Evolutionary conservation across 2,329 filamentous ascomycete genomes (phyloP), one percentile per base, ranked within the genome.

Genomic region (Beauveria brongniartii): DNA sequence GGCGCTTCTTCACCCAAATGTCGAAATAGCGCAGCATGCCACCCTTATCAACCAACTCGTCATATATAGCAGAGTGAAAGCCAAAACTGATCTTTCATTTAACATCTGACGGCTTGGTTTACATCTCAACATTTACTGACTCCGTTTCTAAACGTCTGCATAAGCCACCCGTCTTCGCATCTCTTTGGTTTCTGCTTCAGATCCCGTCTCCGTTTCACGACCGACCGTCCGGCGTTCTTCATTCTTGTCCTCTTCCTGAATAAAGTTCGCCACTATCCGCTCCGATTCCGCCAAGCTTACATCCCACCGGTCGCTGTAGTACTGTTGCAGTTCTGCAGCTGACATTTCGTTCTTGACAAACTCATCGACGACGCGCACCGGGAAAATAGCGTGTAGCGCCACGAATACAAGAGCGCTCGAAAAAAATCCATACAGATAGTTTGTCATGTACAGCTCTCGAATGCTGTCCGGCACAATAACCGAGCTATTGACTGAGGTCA

Each of bases 351-450:
- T 63, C 22, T 58, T 65, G 28, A 75, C 67, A 30, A 75, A 76
- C 0, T 63, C 62, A 20, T 73, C 66, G 0, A 75, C 61, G 3
- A 20, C 56, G 22, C 10, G 64, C 24, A 55, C 66, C 0, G 74
- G 74, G 26, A 75, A 69, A 0, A 63, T 4, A 5, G 48, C 22
- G 53, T 77, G 74, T 9, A 77, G 68, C 0, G 67, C 14, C 1
- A 65, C 56, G 47, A 71, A 75, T 1, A 74, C 66, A 2, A 69
- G 3, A 1, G 64, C 73, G 43, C 73, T 75, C 0, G 72, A 67
- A 0, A 72, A 41, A 30, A 76, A 74, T 0, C 74, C 74, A 10
- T 75, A 76, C 0, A 76, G 22, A 40, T 75, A 77, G 63, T 73
- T 75, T 55, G 75, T 65, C 62, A 70, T 70, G 63, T 75, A 77